These are phyloP conservation scores for Elaeis oleifera DNA, from an alignment of 202 grass and related monocot species.

Conservation along the genomic window DNA sequence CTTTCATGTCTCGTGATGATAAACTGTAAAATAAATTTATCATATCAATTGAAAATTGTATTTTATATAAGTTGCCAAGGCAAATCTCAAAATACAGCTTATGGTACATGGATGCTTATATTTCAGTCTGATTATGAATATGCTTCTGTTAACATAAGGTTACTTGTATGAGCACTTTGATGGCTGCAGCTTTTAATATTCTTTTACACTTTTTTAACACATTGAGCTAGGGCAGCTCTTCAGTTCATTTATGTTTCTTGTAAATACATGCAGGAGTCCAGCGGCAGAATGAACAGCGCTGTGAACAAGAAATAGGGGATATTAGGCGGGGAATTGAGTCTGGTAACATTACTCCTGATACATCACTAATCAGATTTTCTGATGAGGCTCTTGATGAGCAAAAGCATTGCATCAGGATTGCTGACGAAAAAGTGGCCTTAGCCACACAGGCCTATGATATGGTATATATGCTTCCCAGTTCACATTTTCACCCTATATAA, in stretches of 20 bases:
- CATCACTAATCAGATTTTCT: conserved; percentile 76
- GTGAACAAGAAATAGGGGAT: conserved; percentile 91
- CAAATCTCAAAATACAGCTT: no score
- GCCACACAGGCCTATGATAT: conserved; percentile 93
- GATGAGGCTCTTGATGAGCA: conserved; percentile 86
- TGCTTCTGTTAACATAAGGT: no score
- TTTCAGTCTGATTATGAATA: no score
- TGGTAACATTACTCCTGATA: conserved; percentile 59
- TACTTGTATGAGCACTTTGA: no score
- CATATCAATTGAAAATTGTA: no score
- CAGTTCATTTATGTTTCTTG: neutral
- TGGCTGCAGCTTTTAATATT: no score
- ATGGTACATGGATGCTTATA: no score
- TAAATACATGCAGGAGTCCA: conserved; percentile 57
- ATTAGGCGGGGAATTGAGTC: conserved; percentile 74
- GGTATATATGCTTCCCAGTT: conserved; percentile 37
- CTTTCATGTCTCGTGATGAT: no score
- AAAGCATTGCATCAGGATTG: conserved; percentile 91
- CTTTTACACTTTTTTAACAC: no score
- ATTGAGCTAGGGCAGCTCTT: neutral
- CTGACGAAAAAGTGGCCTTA: conserved; percentile 98
- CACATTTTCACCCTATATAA: neutral
- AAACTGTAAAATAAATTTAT: no score
- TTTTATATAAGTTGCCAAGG: no score
- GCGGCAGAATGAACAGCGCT: conserved; percentile 82